Conservation (phyloP, 257 asterid genomes). For the Anisodus acutangulus region DNA sequence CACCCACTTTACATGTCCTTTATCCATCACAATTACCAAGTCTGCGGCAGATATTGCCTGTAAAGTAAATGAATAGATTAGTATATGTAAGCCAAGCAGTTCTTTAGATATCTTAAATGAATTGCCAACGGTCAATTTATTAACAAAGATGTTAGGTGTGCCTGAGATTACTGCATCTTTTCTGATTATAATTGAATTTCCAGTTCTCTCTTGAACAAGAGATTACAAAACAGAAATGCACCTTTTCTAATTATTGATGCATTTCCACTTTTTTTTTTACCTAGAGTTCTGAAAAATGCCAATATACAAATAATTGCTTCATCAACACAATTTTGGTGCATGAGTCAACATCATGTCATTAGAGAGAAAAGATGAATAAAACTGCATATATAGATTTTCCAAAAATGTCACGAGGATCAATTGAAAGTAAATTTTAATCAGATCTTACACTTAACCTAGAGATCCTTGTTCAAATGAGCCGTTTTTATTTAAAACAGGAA, state of each 20-base stretch:
- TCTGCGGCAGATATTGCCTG: slow-evolving; percentile 88
- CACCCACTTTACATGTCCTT: slow-evolving; percentile 75
- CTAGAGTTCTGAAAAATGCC: background rate
- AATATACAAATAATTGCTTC: slow-evolving; percentile 7
- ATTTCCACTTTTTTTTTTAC: background rate
- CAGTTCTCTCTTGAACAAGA: background rate
- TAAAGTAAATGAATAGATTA: slow-evolving; percentile 23
- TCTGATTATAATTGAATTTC: slow-evolving; percentile 7
- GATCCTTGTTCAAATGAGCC: slow-evolving; percentile 18
- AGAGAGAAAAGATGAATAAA: background rate
- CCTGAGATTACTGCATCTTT: slow-evolving; percentile 11
- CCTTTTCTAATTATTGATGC: background rate
- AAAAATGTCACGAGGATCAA: background rate
- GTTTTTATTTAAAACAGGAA: background rate
- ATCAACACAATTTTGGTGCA: background rate
- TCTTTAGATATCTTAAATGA: slow-evolving; percentile 9
- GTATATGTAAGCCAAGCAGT: background rate
- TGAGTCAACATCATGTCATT: background rate
- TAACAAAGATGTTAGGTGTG: slow-evolving; percentile 14
- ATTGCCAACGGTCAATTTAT: background rate
- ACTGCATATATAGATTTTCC: background rate
- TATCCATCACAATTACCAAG: slow-evolving; percentile 81
- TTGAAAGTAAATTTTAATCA: background rate
- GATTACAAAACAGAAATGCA: slow-evolving; percentile 13
- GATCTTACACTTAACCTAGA: background rate